These are phyloP conservation scores for Peronospora tabacina DNA, from an alignment of 352 stramenopile genomes.

Conservation along the genomic window DNA sequence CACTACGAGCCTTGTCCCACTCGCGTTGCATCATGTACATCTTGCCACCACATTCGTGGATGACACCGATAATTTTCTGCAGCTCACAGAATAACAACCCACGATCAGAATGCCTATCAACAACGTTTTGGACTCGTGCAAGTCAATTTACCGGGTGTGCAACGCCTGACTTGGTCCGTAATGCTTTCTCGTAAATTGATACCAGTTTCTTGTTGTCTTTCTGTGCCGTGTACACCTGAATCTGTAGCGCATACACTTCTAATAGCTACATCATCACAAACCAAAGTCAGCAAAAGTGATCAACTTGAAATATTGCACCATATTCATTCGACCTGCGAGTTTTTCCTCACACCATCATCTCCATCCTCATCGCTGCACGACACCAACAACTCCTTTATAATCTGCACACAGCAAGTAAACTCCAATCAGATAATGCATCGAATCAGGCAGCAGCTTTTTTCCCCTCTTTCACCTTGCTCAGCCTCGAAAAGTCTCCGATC, in stretches of 20 bases:
- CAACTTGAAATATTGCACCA: neutral
- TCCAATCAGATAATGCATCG: neutral
- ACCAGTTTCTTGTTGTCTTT: slow-evolving; percentile 92
- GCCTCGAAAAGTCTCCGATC: slow-evolving; percentile 59
- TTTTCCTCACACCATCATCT: slow-evolving; percentile 83
- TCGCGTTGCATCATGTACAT: slow-evolving; percentile 94
- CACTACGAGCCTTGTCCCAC: slow-evolving; percentile 88
- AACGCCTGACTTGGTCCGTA: slow-evolving; percentile 85
- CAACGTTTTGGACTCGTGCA: neutral
- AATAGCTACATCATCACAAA: slow-evolving; percentile 51
- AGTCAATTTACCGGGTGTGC: slow-evolving; percentile 64
- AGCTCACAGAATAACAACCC: slow-evolving; percentile 1
- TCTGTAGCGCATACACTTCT: slow-evolving; percentile 91
- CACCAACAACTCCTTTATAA: slow-evolving; percentile 78
- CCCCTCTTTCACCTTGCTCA: slow-evolving; percentile 44
- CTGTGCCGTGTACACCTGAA: slow-evolving; percentile 90
- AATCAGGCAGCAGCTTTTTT: neutral
- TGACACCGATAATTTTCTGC: slow-evolving; percentile 89
- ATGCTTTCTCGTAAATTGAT: slow-evolving; percentile 87
- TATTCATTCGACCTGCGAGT: slow-evolving; percentile 44
- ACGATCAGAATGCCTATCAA: neutral
- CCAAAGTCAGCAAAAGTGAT: slow-evolving; percentile 19
- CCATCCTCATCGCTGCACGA: slow-evolving; percentile 80
- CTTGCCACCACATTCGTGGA: slow-evolving; percentile 93
- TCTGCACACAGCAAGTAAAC: slow-evolving; percentile 22